Conservation (phyloP, 2,329 filamentous ascomycete genomes). For the Westerdykella ornata region DNA sequence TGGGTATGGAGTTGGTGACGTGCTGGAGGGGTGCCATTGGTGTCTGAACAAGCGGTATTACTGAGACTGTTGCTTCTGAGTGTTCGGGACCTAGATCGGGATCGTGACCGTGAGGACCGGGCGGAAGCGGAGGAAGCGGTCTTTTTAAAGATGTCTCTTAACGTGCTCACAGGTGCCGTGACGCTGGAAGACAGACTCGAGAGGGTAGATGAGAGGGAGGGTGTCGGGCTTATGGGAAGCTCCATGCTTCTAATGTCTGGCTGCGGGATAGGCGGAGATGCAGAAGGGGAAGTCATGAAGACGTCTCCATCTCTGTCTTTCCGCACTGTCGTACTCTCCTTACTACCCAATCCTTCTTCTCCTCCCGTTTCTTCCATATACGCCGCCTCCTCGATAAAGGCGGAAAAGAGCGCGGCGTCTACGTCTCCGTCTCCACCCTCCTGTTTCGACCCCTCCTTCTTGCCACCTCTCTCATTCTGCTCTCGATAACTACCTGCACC, state of each 20-base stretch:
- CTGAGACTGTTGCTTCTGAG: neutral
- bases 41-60: too few relatives aligned
- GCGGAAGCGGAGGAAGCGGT: neutral
- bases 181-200: too few relatives aligned
- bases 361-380: neutral
- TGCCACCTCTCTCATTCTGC: neutral
- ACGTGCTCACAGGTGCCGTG: neutral
- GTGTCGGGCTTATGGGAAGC: too few relatives aligned
- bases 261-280: too few relatives aligned
- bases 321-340: neutral
- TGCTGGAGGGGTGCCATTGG: too few relatives aligned
- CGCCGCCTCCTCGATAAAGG: neutral
- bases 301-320: constrained; percentile 7
- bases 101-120: neutral
- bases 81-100: neutral
- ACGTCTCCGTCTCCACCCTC: neutral
- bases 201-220: too few relatives aligned
- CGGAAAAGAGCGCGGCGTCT: neutral
- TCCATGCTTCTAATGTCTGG: too few relatives aligned
- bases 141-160: constrained; percentile 10
- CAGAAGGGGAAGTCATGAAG: neutral
- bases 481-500: neutral
- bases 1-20: too few relatives aligned
- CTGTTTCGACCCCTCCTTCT: neutral
- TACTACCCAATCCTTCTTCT: neutral